These are phyloP conservation scores for Didymella keratinophila DNA, from an alignment of 2,329 filamentous ascomycete genomes.

Conservation along the genomic window DNA sequence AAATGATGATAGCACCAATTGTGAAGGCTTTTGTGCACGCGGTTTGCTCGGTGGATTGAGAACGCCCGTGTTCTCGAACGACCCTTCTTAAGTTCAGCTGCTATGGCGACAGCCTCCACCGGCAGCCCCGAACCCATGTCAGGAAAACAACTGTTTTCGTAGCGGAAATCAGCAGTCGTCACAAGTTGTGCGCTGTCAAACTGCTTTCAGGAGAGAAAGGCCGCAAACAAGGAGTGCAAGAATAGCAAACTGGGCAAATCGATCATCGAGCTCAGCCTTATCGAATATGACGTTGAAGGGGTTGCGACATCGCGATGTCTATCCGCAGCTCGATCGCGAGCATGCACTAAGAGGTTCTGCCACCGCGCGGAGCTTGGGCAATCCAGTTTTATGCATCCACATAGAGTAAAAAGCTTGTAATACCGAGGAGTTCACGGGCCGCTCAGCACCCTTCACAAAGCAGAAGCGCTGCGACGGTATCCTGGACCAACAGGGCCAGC, in stretches of 20 bases:
- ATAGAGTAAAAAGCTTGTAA: slow-evolving; percentile 37
- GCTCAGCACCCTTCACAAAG: slow-evolving; percentile 31
- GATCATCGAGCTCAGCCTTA: slow-evolving; percentile 28
- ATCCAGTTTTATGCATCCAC: slow-evolving; percentile 44
- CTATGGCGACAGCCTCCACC: slow-evolving; percentile 35
- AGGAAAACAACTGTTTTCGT: slow-evolving; percentile 23
- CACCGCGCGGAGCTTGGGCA: slow-evolving; percentile 31
- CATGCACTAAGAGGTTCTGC: slow-evolving; percentile 35
- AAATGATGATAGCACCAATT: slow-evolving; percentile 28
- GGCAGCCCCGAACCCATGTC: slow-evolving; percentile 36
- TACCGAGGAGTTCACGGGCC: slow-evolving; percentile 44
- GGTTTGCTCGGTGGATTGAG: slow-evolving; percentile 27
- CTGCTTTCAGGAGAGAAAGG: slow-evolving; percentile 7
- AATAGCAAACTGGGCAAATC: slow-evolving; percentile 36
- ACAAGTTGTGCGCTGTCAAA: slow-evolving; percentile 16
- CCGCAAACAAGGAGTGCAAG: slow-evolving; percentile 20
- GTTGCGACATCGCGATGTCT: slow-evolving; percentile 40
- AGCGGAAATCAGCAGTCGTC: slow-evolving; percentile 8
- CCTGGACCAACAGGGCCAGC: slow-evolving; percentile 40
- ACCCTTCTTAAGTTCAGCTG: slow-evolving; percentile 37
- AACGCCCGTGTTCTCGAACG: slow-evolving; percentile 43
- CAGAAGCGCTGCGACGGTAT: slow-evolving; percentile 37
- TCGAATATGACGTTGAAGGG: slow-evolving; percentile 44
- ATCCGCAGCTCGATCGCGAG: slow-evolving; percentile 41
- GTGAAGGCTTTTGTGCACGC: slow-evolving; percentile 48